phyloP scores from a whole-genome alignment of 164 flowering plant species.

The Litsea cubeba region DNA sequence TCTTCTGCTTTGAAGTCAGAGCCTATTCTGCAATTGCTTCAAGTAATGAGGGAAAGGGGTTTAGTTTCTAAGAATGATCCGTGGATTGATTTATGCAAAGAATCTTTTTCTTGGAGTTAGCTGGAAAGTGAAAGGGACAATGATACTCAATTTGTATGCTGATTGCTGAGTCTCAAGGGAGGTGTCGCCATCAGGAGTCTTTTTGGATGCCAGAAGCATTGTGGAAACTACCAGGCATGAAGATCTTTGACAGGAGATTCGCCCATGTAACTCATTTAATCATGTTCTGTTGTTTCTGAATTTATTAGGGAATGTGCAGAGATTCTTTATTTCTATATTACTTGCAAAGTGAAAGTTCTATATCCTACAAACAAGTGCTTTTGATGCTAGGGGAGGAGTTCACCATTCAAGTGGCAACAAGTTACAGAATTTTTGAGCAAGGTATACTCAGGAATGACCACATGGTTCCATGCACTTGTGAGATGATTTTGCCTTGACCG shows the following conservation, averaged over 20 bases:
- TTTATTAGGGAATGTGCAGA: too few relatives aligned
- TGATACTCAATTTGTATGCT: neutral
- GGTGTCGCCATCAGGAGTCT: neutral
- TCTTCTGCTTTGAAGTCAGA: constrained; percentile 50
- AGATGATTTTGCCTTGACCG: too few relatives aligned
- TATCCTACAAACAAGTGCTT: too few relatives aligned
- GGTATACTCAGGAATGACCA: too few relatives aligned
- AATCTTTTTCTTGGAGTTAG: constrained; percentile 2
- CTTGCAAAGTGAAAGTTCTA: too few relatives aligned
- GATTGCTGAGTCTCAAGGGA: neutral
- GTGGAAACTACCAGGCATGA: neutral
- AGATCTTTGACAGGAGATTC: neutral
- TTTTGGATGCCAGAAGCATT: neutral
- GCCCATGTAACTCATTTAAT: neutral
- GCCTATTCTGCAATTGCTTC: constrained; percentile 36
- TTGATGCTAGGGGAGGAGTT: too few relatives aligned
- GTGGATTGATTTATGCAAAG: constrained; percentile 22
- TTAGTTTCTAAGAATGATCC: constrained; percentile 13
- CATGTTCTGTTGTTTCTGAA: too few relatives aligned
- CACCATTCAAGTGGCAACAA: too few relatives aligned
- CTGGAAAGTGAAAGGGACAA: neutral
- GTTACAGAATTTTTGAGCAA: too few relatives aligned
- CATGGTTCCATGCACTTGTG: too few relatives aligned
- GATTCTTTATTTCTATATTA: too few relatives aligned
- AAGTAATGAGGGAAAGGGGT: constrained; percentile 22